Conservation (phyloP, 768 basidiomycete species). For the Rhodotorula sphaerocarpa region DNA sequence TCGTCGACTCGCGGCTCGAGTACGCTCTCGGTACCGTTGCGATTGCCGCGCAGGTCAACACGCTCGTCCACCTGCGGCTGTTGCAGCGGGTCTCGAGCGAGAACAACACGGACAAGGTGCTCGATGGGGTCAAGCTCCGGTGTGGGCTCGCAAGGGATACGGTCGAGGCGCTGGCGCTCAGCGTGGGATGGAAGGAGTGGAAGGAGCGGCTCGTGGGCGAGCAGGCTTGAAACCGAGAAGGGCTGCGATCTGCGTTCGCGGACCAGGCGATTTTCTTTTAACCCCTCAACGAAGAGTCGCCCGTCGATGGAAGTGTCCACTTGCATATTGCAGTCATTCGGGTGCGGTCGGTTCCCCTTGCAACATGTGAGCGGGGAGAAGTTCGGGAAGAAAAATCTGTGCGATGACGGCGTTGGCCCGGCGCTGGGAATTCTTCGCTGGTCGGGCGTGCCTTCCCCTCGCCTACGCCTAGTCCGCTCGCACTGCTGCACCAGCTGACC, state of each 20-base stretch:
- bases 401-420: too few relatives aligned
- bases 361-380: background rate
- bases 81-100: conserved; percentile 15
- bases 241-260: too few relatives aligned
- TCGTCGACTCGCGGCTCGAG: conserved; percentile 16
- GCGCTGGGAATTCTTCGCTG: too few relatives aligned
- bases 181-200: conserved; percentile 28
- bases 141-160: conserved; percentile 21
- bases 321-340: too few relatives aligned
- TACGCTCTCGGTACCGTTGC: conserved; percentile 5
- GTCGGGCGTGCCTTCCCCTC: too few relatives aligned
- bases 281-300: too few relatives aligned
- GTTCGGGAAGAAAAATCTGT: too few relatives aligned
- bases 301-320: too few relatives aligned
- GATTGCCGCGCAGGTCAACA: conserved; percentile 20
- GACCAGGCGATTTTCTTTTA: too few relatives aligned
- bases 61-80: conserved; percentile 23
- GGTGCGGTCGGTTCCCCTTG: background rate
- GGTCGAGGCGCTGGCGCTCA: conserved; percentile 22
- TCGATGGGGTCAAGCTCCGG: conserved; percentile 32
- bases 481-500: too few relatives aligned
- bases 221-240: background rate
- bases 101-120: conserved; percentile 14
- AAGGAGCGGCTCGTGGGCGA: conserved; percentile 18
- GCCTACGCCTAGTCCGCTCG: too few relatives aligned